A percentile compares a stretch with the other conserved stretches of the same genome.
phyloP scores from a whole-genome alignment of 768 basidiomycete genomes.

The Candolleomyces eurysporus region DNA sequence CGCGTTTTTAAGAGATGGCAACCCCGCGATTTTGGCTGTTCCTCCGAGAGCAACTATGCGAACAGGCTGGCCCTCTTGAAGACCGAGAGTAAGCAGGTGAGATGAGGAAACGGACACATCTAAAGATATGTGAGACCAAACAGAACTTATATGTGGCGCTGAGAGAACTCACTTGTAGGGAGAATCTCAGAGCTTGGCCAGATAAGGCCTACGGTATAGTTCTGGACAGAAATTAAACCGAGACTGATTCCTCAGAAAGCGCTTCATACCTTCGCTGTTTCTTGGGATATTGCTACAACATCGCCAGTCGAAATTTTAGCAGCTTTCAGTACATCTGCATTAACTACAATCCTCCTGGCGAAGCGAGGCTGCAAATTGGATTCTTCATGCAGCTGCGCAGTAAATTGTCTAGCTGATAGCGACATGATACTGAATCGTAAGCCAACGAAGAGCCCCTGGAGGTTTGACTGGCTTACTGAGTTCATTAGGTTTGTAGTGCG shows the following conservation, averaged over 20 bases:
- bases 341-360: constrained; percentile 61
- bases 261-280: too few species aligned
- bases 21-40: not conserved
- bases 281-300: constrained; percentile 45
- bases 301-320: constrained; percentile 69
- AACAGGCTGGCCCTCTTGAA: not conserved
- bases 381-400: not conserved
- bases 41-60: not conserved
- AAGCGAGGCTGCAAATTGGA: constrained; percentile 37
- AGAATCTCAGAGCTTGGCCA: not conserved
- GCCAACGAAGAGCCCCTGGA: not conserved
- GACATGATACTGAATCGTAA: not conserved
- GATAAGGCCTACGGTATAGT: not conserved
- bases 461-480: not conserved
- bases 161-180: not conserved
- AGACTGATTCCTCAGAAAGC: too few species aligned
- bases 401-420: not conserved
- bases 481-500: not conserved
- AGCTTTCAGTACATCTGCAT: constrained; percentile 58
- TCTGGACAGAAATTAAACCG: too few species aligned
- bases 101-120: not conserved
- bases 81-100: not conserved
- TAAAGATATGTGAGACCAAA: not conserved
- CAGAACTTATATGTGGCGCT: too few species aligned
- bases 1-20: not conserved